Conservation (phyloP, 495 filamentous ascomycete genomes). For the Podospora sp. region DNA sequence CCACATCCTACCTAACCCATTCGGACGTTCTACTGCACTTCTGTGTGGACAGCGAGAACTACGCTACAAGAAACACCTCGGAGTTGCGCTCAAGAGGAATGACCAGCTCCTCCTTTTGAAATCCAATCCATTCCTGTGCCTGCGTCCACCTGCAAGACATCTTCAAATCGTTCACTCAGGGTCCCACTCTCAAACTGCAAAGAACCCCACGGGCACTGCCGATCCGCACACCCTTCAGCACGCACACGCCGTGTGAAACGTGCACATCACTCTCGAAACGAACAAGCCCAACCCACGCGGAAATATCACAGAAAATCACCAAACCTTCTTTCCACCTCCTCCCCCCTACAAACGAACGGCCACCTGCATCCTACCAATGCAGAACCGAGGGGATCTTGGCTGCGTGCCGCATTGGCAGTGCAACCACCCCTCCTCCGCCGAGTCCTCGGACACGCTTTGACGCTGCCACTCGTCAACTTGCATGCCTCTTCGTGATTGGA, state of each 20-base stretch:
- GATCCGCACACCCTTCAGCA: not conserved
- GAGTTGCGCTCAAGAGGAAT: not conserved
- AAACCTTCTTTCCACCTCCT: not conserved
- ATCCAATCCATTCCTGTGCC: not conserved
- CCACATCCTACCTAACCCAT: constrained; percentile 14
- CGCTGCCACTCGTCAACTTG: not conserved
- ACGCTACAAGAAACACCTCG: not conserved
- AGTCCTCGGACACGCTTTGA: constrained; percentile 8
- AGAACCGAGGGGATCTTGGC: not conserved
- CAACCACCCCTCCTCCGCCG: not conserved
- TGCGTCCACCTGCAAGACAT: not conserved
- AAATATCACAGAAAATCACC: not conserved
- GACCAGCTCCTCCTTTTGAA: not conserved
- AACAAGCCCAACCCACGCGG: not conserved
- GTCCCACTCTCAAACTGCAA: not conserved
- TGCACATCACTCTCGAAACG: not conserved
- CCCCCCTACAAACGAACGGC: not conserved
- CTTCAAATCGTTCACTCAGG: not conserved
- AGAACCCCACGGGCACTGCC: not conserved
- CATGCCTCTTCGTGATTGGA: not conserved
- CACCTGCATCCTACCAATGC: not conserved
- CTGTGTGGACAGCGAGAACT: not conserved
- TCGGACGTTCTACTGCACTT: not conserved
- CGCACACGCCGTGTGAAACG: not conserved
- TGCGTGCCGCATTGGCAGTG: not conserved